phyloP scores from a whole-genome alignment of 1,139 yeast species.

The Casaregolazyma lundiana region DNA sequence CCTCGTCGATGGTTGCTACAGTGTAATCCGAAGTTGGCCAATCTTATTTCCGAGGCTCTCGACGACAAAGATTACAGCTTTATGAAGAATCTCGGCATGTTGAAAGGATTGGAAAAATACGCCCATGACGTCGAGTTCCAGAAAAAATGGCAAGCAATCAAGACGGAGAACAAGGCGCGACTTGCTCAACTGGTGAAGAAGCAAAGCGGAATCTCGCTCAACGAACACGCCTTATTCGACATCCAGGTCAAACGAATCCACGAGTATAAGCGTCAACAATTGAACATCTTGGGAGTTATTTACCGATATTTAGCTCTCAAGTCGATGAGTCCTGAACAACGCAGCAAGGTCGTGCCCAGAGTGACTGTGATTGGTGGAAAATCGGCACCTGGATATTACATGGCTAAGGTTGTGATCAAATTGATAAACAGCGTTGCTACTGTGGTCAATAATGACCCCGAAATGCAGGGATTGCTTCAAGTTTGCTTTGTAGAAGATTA shows the following conservation, averaged over 20 bases:
- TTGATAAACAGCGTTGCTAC: constrained; percentile 76
- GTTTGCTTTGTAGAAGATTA: constrained; percentile 89
- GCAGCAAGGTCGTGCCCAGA: constrained; percentile 64
- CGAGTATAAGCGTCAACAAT: constrained; percentile 92
- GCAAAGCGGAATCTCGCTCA: constrained; percentile 64
- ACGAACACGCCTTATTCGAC: constrained; percentile 70
- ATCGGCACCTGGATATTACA: constrained; percentile 94
- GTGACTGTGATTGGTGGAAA: constrained; percentile 89
- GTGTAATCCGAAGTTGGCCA: constrained; percentile 79
- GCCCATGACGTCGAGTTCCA: constrained; percentile 68
- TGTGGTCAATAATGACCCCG: constrained; percentile 73
- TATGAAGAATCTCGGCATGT: constrained; percentile 61
- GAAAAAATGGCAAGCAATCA: constrained; percentile 65
- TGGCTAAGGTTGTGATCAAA: constrained; percentile 88
- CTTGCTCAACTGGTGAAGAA: constrained; percentile 67
- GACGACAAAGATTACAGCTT: constrained; percentile 61
- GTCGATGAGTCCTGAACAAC: constrained; percentile 60
- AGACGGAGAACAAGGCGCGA: constrained; percentile 62
- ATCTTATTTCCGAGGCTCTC: constrained; percentile 64
- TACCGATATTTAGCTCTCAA: constrained; percentile 76
- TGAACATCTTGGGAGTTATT: constrained; percentile 86
- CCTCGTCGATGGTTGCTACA: constrained; percentile 96
- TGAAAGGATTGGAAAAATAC: constrained; percentile 63
- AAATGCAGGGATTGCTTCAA: constrained; percentile 70
- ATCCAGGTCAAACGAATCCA: constrained; percentile 93